Base-by-base conservation (phyloP, 441 rosid genomes). In the Mallotus repandus region DNA sequence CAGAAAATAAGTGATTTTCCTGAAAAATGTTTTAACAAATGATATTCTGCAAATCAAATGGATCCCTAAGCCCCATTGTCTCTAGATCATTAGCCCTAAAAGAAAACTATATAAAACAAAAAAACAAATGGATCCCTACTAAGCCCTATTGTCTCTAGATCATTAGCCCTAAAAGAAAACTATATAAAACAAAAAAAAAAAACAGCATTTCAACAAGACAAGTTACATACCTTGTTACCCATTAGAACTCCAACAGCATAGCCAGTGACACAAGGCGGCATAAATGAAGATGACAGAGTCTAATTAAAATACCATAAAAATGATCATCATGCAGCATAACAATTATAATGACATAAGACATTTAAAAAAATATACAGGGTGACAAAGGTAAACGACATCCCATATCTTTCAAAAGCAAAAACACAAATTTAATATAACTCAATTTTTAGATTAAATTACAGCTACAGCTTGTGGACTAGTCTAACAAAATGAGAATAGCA, bases 201-300 rank as follows among this genome's bases (percentile, higher is more conserved):
- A 62, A 69, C 59, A 53, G 7, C 25, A 64, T 50, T 61, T 50
- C 22, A 70, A 70, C 54, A 62, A 25, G 18, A 77, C 63, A 63
- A 62, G 54, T 41, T 8, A 63, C 75, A 68, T 84, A 92, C 98
- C 97, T 92, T 82, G 79, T 89, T 86, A 69, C 90, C 96, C 8
- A 80, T 76, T 56, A 92, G 88, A 82, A 91, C 84, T 50, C 97
- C 99, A 79, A 90, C 83, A 53, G 94, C 90, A 86, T 85, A 84
- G 69, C 92, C 86, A 56, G 80, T 72, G 19, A 80, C 71, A 41
- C 43, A 79, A 62, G 86, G 81, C 8, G 86, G 84, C 69, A 63
- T 72, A 95, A 95, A 91, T 4, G 82, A 78, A 55, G 94, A 73
- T 22, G 78, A 63, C 80, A 94, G 80, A 49, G 89, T 89, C 97